Conservation (phyloP, 495 filamentous ascomycete species). For the Penicillium desertorum region DNA sequence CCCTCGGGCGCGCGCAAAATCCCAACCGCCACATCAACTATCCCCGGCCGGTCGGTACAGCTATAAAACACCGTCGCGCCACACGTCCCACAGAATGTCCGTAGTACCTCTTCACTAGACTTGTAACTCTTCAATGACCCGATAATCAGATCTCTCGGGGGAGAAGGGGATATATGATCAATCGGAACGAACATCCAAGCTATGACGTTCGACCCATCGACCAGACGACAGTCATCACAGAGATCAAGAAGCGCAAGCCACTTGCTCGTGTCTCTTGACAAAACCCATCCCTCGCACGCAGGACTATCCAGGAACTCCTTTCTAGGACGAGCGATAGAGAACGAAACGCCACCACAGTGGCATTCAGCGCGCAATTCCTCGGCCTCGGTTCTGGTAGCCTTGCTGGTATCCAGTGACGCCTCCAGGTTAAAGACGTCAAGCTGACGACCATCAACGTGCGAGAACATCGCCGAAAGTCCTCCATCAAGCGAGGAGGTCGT, state of each 20-base stretch:
- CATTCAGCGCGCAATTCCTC: slow-evolving; percentile 40
- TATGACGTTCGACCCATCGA: slow-evolving; percentile 44
- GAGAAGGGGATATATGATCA: slow-evolving; percentile 26
- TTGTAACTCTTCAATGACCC: slow-evolving; percentile 49
- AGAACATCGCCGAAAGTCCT: slow-evolving; percentile 41
- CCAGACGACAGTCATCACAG: slow-evolving; percentile 54
- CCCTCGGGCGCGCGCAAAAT: slow-evolving; percentile 49
- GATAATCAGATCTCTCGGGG: slow-evolving; percentile 30
- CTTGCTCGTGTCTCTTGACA: slow-evolving; percentile 41
- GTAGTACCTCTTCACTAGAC: slow-evolving; percentile 44
- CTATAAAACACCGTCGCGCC: slow-evolving; percentile 53
- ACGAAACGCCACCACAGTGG: slow-evolving; percentile 51
- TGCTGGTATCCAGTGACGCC: not conserved
- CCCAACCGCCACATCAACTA: slow-evolving; percentile 53
- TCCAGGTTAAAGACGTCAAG: slow-evolving; percentile 23
- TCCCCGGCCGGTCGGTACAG: slow-evolving; percentile 37
- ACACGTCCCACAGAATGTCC: slow-evolving; percentile 55
- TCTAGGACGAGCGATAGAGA: slow-evolving; percentile 37
- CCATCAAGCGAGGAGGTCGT: slow-evolving; percentile 47
- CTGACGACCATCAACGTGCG: slow-evolving; percentile 26
- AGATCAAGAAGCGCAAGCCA: slow-evolving; percentile 43
- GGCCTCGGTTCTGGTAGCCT: not conserved
- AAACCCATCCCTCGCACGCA: slow-evolving; percentile 39
- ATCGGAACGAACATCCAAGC: slow-evolving; percentile 46
- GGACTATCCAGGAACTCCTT: slow-evolving; percentile 30